These are phyloP conservation scores for Kwoniella sp. DNA, from an alignment of 768 basidiomycete genomes.

Conservation along the genomic window DNA sequence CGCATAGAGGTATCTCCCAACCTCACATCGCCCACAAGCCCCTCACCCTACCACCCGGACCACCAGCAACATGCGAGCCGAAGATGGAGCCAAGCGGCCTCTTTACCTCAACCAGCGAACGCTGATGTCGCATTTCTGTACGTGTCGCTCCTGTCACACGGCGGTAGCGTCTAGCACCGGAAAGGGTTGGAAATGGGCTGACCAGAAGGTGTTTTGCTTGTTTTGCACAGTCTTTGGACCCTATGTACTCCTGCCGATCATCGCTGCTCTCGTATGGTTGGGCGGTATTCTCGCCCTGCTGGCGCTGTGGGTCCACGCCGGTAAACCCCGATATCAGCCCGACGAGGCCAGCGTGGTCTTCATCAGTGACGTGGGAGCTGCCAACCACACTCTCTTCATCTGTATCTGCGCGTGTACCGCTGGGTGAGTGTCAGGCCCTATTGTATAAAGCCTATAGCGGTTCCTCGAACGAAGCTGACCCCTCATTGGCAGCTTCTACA, in stretches of 20 bases:
- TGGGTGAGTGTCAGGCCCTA: constrained; percentile 13
- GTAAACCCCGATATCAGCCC: constrained; percentile 44
- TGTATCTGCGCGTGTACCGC: constrained; percentile 24
- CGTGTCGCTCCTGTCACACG: background rate
- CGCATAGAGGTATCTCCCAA: no score
- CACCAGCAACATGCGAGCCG: constrained; percentile 1
- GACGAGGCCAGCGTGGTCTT: constrained; percentile 48
- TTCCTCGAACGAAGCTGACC: background rate
- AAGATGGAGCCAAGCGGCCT: constrained; percentile 24
- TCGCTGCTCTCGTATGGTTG: constrained; percentile 42
- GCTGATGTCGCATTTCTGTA: constrained; percentile 40
- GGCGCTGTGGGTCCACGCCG: constrained; percentile 38
- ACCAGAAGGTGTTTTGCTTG: no score
- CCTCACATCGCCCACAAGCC: no score
- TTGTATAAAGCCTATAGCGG: background rate
- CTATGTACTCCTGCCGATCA: constrained; percentile 42
- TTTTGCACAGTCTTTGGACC: constrained; percentile 44
- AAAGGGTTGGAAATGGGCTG: no score
- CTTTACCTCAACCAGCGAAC: constrained; percentile 38
- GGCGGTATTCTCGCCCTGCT: constrained; percentile 46
- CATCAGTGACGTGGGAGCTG: constrained; percentile 50
- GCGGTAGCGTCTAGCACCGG: no score
- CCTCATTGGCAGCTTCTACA: constrained; percentile 45
- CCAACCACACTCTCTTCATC: constrained; percentile 40
- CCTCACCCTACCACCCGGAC: no score